Conservation (phyloP, 805 yeast genomes). For the Nakazawaea peltata region DNA sequence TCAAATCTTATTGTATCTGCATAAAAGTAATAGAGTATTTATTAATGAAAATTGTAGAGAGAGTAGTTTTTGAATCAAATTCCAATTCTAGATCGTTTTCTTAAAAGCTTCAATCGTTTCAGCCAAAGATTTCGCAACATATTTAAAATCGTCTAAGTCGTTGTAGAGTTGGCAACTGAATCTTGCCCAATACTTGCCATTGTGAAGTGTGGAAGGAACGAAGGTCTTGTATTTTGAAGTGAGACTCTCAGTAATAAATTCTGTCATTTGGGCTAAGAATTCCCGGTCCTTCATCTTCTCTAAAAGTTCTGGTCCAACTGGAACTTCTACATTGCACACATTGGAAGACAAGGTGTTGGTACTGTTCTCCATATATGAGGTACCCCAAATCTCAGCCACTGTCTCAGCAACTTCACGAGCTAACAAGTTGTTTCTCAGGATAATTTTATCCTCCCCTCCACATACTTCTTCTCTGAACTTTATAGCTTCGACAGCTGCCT, state of each 20-base stretch:
- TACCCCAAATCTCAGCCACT: constrained; percentile 32
- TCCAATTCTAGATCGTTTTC: neutral
- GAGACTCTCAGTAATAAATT: constrained; percentile 15
- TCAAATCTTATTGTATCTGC: constrained; percentile 68
- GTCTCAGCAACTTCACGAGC: constrained; percentile 34
- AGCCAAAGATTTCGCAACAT: constrained; percentile 31
- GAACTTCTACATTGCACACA: constrained; percentile 36
- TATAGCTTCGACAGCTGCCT: constrained; percentile 39
- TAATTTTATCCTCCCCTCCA: constrained; percentile 52
- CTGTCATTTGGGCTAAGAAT: constrained; percentile 11
- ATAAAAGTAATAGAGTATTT: constrained; percentile 14
- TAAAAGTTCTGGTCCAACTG: constrained; percentile 15
- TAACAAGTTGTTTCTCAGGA: constrained; percentile 36
- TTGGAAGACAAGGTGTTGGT: constrained; percentile 28
- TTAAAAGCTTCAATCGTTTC: too few species aligned
- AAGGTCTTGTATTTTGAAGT: constrained; percentile 31
- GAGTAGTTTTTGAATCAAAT: neutral
- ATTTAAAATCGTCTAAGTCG: constrained; percentile 43
- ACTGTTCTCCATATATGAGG: constrained; percentile 26
- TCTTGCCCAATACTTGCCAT: constrained; percentile 34
- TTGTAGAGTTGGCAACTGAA: constrained; percentile 56
- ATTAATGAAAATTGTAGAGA: too few species aligned
- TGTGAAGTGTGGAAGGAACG: constrained; percentile 37
- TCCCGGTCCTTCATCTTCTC: constrained; percentile 3
- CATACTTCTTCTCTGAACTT: constrained; percentile 44